A percentile compares a stretch with the other conserved stretches of the same genome.
These are phyloP conservation scores for Pyrenopolyporus hunteri DNA, from an alignment of 495 filamentous ascomycete species.

Conservation along the genomic window DNA sequence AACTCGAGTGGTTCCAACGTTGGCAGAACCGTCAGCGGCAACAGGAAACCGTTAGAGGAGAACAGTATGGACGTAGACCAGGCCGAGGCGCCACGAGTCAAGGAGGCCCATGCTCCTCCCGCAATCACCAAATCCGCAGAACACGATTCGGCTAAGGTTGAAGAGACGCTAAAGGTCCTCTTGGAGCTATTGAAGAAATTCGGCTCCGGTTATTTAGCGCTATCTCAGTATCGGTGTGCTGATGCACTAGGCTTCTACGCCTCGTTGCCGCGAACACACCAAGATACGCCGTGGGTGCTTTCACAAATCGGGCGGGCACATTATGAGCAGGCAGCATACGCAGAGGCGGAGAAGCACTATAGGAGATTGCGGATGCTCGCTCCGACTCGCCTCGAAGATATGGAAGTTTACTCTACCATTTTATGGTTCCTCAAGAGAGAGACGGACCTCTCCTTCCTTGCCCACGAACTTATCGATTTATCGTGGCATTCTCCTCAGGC, in stretches of 20 bases:
- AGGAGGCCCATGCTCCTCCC: conserved; percentile 43
- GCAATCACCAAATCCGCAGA: conserved; percentile 52
- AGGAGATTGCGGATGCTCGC: conserved; percentile 73
- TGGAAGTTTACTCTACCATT: conserved; percentile 98
- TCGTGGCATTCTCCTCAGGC: conserved; percentile 90
- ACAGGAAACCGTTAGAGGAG: conserved; percentile 72
- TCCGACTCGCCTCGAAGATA: conserved; percentile 83
- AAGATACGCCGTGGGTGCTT: conserved; percentile 94
- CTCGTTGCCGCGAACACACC: conserved; percentile 71
- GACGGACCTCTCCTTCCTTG: conserved; percentile 86
- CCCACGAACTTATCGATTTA: conserved; percentile 84
- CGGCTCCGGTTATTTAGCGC: conserved; percentile 75
- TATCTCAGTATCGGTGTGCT: conserved; percentile 77
- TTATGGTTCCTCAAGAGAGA: conserved; percentile 95
- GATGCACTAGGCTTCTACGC: conserved; percentile 76
- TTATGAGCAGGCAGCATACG: conserved; percentile 85
- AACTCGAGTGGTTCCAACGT: conserved; percentile 67
- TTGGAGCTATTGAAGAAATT: conserved; percentile 84
- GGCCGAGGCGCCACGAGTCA: conserved; percentile 58
- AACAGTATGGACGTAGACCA: conserved; percentile 67
- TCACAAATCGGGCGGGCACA: conserved; percentile 86
- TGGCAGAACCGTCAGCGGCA: conserved; percentile 86
- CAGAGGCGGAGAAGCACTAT: conserved; percentile 85
- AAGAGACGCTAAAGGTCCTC: conserved; percentile 77
- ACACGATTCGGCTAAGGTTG: conserved; percentile 60